Evolutionary conservation across 139 green algal genomes (phyloP), one percentile per base, ranked within the genome.

Genomic region (Axilococcus clingmanii): DNA sequence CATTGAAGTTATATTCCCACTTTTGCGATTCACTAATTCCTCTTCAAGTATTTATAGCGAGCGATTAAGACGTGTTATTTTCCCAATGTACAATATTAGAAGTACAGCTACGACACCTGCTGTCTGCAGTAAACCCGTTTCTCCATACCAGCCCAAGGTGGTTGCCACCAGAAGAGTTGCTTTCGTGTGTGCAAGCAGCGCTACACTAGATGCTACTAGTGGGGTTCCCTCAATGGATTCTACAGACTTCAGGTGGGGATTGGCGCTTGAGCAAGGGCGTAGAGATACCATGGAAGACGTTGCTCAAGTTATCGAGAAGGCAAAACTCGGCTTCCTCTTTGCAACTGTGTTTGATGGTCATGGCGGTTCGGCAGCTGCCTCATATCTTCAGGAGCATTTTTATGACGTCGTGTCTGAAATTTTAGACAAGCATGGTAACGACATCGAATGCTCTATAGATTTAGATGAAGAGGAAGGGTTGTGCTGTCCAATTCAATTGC

Each of bases 271-370:
- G 37, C 80, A 84, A 41, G 79, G 80, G 1, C 71, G 71, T 30
- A 54, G 80, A 20, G 55, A 75, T 16, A 66, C 50, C 3, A 88
- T 88, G 80, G 79, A 88, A 53, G 80, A 88, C 22, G 57, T 53
- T 3, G 37, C 40, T 5, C 30, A 52, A 22, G 50, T 82, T 14
- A 47, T 82, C 7, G 59, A 55, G 1, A 20, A 57, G 9, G 68
- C 24, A 30, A 35, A 45, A 29, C 72, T 50, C 44, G 72, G 72
- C 5, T 82, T 74, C 40, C 35, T 82, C 14, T 76, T 68, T 31
- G 55, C 52, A 79, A 67, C 43, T 7, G 73, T 88, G 5, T 86
- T 87, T 59, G 80, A 88, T 46, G 80, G 80, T 4, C 80, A 88
- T 55, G 67, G 66, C 20, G 79, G 79, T 8, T 42, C 50, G 22